phyloP scores from a whole-genome alignment of 208 protist genomes.

The Strigomonas culicis region DNA sequence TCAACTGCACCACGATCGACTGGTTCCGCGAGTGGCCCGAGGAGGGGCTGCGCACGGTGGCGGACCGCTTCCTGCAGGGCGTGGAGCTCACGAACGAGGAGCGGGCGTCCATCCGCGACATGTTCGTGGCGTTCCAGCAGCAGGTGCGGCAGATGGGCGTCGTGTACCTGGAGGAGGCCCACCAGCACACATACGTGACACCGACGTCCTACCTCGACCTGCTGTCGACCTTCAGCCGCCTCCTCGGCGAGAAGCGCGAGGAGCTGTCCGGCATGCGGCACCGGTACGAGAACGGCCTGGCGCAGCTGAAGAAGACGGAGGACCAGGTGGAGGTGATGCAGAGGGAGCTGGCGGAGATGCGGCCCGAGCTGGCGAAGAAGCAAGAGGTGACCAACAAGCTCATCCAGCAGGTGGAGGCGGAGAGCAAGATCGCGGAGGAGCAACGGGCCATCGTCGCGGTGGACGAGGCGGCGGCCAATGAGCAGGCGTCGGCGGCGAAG shows the following conservation, averaged over 20 bases:
- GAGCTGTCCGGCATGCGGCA: slow-evolving; percentile 86
- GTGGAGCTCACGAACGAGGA: slow-evolving; percentile 77
- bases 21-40: slow-evolving; percentile 98
- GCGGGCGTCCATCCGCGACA: slow-evolving; percentile 65
- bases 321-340: slow-evolving; percentile 96
- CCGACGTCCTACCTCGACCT: slow-evolving; percentile 96
- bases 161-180: slow-evolving; percentile 84
- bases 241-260: slow-evolving; percentile 81
- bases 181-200: slow-evolving; percentile 93
- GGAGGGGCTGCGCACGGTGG: slow-evolving; percentile 92
- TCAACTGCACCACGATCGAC: slow-evolving; percentile 99
- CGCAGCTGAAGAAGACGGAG: slow-evolving; percentile 89
- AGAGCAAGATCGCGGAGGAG: slow-evolving; percentile 86
- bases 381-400: slow-evolving; percentile 88
- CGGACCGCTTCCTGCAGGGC: slow-evolving; percentile 79
- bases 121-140: slow-evolving; percentile 92
- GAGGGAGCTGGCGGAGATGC: slow-evolving; percentile 86
- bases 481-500: slow-evolving; percentile 88
- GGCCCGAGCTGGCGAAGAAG: slow-evolving; percentile 89
- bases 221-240: slow-evolving; percentile 86
- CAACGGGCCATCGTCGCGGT: slow-evolving; percentile 82
- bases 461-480: slow-evolving; percentile 89
- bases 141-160: slow-evolving; percentile 79
- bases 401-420: slow-evolving; percentile 80
- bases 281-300: slow-evolving; percentile 87